Base-by-base conservation (phyloP, 805 yeast genomes). In the Hanseniaspora meyeri region DNA sequence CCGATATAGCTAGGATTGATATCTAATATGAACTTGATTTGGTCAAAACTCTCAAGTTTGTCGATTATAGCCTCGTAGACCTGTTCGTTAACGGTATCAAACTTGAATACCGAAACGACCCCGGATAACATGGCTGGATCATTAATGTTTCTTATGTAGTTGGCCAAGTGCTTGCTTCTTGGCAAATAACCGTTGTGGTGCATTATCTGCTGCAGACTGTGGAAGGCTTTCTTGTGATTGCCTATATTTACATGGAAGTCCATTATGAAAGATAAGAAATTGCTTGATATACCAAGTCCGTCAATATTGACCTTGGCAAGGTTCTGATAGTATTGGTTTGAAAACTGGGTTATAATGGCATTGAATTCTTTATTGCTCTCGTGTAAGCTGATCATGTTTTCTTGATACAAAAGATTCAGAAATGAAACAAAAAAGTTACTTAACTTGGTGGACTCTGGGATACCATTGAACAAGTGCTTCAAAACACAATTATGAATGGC, bases 21-120 rank as follows among this genome's bases (percentile, higher is more conserved):
- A 10, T 45, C 47, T 52, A 47, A 20, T 17, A 52, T 52, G 32
- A 45, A 52, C 24, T 52, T 52, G 12, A 52, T 29, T 39, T 52
- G 31, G 17, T 52, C 56, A 45, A 20, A 52, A 27, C 49, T 37
- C 16, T 29, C 42, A 7, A 45, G 11, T 12, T 52, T 43, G 12
- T 52, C 34, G 14, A 52, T n/a, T 14, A 52, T 38, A 14, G 38
- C 29, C 7, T 37, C 14, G 24, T 36, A 37, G 12, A 52, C 47
- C 4, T 43, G 34, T 9, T 29, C 32, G 8, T 52, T 49, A 37
- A 52, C 17, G 4, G 14, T 34, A 29, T 45, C 19, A 29, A 52
- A 45, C 24, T 37, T 49, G 14, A 52, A 45, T 14, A 31, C 42
- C 8, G 56, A 52, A 37, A 45, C 39, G 10, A 52, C 45, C 12